phyloP scores from a whole-genome alignment of 352 stramenopile species.

The Phytophthora fragariae region DNA sequence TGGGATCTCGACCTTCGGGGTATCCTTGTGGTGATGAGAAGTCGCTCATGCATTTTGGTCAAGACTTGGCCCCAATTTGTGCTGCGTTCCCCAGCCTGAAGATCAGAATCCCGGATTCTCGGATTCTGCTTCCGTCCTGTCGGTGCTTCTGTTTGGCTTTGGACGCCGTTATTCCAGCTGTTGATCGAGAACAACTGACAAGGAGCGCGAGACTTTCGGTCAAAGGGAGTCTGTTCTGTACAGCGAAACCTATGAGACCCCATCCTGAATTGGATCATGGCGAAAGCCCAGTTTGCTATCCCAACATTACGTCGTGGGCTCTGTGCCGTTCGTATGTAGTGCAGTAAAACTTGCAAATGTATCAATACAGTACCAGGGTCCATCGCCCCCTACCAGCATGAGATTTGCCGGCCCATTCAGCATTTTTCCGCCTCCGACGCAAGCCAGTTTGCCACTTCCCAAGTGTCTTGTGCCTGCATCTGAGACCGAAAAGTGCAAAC shows the following conservation, averaged over 20 bases:
- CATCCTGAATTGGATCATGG: slow-evolving; percentile 35
- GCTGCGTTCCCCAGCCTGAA: not conserved
- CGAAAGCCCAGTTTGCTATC: slow-evolving; percentile 31
- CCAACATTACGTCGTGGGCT: slow-evolving; percentile 34
- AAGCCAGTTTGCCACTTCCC: slow-evolving; percentile 26
- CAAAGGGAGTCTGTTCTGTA: slow-evolving; percentile 7
- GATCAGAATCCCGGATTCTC: not conserved
- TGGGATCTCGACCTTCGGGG: not conserved
- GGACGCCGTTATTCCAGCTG: slow-evolving; percentile 24
- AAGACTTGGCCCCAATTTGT: not conserved
- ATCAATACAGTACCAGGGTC: not conserved
- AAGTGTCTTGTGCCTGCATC: slow-evolving; percentile 11
- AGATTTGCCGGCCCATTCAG: slow-evolving; percentile 39
- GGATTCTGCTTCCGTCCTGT: not conserved
- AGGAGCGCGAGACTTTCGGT: slow-evolving; percentile 14
- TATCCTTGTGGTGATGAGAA: not conserved
- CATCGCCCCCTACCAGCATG: slow-evolving; percentile 11
- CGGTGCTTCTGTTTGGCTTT: not conserved
- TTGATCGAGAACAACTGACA: slow-evolving; percentile 19
- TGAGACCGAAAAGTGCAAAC: slow-evolving; percentile 24
- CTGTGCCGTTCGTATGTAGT: slow-evolving; percentile 29
- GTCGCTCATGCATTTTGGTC: not conserved
- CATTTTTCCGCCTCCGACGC: slow-evolving; percentile 32
- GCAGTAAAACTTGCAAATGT: not conserved
- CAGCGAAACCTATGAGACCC: slow-evolving; percentile 29